phyloP scores from a whole-genome alignment of 306 rosid genomes.

The Sechiopsis laciniata region DNA sequence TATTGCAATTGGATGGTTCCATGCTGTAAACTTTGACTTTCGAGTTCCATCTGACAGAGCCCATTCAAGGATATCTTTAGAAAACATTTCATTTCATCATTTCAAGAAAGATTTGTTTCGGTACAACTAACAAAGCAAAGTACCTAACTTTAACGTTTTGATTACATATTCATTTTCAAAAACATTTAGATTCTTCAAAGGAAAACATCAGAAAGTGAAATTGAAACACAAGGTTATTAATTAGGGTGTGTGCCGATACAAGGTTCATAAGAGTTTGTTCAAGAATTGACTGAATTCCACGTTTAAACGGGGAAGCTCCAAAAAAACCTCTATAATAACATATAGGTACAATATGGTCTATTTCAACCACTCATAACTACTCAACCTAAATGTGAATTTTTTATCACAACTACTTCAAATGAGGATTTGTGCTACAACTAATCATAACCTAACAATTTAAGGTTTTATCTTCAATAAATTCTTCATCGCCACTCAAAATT shows the following conservation, averaged over 20 bases:
- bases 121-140: background rate
- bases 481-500: too few relatives aligned
- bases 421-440: too few relatives aligned
- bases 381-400: too few relatives aligned
- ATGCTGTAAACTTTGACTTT: constrained; percentile 13
- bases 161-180: background rate
- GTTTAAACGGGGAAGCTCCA: too few relatives aligned
- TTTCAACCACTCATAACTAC: too few relatives aligned
- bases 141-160: background rate
- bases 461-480: too few relatives aligned
- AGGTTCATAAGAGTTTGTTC: too few relatives aligned
- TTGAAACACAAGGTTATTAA: background rate
- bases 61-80: background rate
- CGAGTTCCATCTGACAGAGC: background rate
- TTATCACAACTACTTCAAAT: too few relatives aligned
- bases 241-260: background rate
- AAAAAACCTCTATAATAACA: too few relatives aligned
- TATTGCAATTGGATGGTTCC: constrained; percentile 19
- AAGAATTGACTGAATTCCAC: too few relatives aligned
- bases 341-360: too few relatives aligned
- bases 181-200: background rate
- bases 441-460: too few relatives aligned
- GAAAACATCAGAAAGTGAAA: background rate
- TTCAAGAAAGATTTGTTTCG: background rate
- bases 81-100: background rate